These are phyloP conservation scores for Cordyceps tenuipes DNA, from an alignment of 2,329 filamentous ascomycete species.

Conservation along the genomic window DNA sequence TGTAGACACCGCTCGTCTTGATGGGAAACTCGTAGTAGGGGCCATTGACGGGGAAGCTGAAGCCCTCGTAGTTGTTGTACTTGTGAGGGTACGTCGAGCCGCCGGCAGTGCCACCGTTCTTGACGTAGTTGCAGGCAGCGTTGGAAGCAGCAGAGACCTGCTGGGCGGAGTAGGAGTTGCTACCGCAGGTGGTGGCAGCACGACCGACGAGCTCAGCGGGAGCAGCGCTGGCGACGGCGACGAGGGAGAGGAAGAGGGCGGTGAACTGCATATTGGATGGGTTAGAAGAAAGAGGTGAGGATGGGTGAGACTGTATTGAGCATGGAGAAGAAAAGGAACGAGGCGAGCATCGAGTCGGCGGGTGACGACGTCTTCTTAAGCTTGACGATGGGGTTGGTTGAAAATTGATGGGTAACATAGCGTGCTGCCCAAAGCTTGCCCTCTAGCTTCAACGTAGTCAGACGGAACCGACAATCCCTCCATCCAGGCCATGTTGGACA, in stretches of 20 bases:
- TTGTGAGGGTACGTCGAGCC: conserved; percentile 43
- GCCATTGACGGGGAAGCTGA: conserved; percentile 45
- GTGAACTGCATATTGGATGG: conserved; percentile 8
- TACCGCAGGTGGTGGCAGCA: conserved; percentile 43
- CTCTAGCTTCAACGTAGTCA: neutral
- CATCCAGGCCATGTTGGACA: neutral
- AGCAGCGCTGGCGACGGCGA: conserved; percentile 12
- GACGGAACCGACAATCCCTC: neutral
- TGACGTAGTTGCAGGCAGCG: conserved; percentile 43
- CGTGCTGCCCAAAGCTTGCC: neutral
- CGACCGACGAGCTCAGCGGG: conserved; percentile 20
- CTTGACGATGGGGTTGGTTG: neutral
- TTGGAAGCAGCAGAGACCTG: conserved; percentile 42
- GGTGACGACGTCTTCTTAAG: neutral
- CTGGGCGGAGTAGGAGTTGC: conserved; percentile 39
- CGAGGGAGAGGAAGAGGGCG: conserved; percentile 13
- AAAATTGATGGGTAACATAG: neutral
- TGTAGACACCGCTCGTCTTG: conserved; percentile 41
- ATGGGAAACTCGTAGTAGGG: conserved; percentile 60
- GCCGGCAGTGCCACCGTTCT: conserved; percentile 28
- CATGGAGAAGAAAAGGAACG: neutral
- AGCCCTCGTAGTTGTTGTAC: conserved; percentile 56
- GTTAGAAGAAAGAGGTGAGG: neutral
- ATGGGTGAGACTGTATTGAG: neutral
- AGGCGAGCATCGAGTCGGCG: neutral